A percentile compares a stretch with the other conserved stretches of the same genome.
phyloP scores from a whole-genome alignment of 192 early-diverging fungal genomes.

The Umbelopsis sp. region DNA sequence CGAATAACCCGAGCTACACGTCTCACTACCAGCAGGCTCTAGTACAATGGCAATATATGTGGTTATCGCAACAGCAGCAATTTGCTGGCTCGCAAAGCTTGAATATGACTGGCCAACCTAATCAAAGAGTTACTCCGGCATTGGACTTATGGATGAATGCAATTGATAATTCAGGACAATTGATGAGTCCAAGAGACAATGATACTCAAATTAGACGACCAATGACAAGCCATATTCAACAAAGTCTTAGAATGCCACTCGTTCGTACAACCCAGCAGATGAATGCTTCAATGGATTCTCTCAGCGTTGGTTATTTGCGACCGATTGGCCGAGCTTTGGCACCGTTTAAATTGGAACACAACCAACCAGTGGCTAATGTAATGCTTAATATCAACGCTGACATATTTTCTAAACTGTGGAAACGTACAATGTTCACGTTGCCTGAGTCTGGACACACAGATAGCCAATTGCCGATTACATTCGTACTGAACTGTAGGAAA shows the following conservation, averaged over 20 bases:
- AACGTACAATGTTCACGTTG: background rate
- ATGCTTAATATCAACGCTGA: background rate
- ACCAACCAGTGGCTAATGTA: constrained; percentile 1
- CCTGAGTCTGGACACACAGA: background rate
- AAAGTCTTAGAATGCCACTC: no score
- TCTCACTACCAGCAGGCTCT: background rate
- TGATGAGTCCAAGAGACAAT: no score
- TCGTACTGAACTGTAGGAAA: constrained; percentile 8
- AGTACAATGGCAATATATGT: background rate
- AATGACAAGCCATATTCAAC: no score
- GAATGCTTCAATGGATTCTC: no score
- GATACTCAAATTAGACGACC: no score
- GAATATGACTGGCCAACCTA: no score
- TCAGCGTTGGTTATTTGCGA: background rate
- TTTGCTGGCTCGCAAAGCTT: no score
- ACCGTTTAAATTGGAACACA: background rate
- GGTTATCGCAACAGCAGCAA: background rate
- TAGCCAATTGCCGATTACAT: constrained; percentile 18
- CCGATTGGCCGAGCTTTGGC: background rate
- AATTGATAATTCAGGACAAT: no score
- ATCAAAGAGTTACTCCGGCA: no score
- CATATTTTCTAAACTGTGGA: constrained; percentile 7
- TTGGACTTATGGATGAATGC: no score
- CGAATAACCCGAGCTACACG: background rate
- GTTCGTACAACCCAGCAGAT: no score